Conservation (phyloP, 2,329 filamentous ascomycete genomes). For the Alternaria sp. region DNA sequence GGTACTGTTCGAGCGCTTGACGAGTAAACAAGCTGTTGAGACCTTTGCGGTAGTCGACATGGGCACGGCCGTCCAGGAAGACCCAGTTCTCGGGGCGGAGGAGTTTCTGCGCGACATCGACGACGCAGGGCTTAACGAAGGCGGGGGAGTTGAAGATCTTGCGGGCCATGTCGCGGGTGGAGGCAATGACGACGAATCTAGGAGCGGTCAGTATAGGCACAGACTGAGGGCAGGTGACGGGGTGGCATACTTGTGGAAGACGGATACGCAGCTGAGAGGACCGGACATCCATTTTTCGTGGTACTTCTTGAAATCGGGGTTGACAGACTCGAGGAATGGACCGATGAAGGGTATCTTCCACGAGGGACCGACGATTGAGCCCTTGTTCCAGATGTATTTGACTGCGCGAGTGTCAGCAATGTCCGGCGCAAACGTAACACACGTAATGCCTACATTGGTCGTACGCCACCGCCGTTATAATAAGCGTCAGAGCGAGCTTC, state of each 20-base stretch:
- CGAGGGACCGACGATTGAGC: constrained; percentile 54
- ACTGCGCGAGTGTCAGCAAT: constrained; percentile 56
- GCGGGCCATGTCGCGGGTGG: constrained; percentile 90
- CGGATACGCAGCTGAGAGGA: constrained; percentile 92
- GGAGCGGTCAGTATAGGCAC: constrained; percentile 20
- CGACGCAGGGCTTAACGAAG: constrained; percentile 95
- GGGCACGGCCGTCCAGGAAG: constrained; percentile 91
- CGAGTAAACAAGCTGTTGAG: constrained; percentile 94
- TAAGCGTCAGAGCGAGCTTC: constrained; percentile 62
- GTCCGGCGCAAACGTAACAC: not conserved
- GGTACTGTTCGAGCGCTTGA: constrained; percentile 83
- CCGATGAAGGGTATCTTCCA: constrained; percentile 68
- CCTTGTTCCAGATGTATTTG: constrained; percentile 56
- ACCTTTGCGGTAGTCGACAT: constrained; percentile 97
- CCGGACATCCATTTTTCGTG: constrained; percentile 91
- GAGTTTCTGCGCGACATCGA: constrained; percentile 92
- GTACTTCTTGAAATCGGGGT: constrained; percentile 92
- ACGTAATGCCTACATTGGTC: constrained; percentile 77
- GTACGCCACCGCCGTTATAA: constrained; percentile 78
- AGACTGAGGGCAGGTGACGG: not conserved
- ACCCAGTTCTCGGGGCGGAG: constrained; percentile 94
- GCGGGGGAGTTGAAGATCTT: constrained; percentile 95
- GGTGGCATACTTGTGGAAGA: constrained; percentile 88
- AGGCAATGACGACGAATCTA: constrained; percentile 96
- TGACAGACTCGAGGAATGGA: constrained; percentile 90